These are phyloP conservation scores for Erodium texanum DNA, from an alignment of 441 rosid genomes.

Conservation along the genomic window DNA sequence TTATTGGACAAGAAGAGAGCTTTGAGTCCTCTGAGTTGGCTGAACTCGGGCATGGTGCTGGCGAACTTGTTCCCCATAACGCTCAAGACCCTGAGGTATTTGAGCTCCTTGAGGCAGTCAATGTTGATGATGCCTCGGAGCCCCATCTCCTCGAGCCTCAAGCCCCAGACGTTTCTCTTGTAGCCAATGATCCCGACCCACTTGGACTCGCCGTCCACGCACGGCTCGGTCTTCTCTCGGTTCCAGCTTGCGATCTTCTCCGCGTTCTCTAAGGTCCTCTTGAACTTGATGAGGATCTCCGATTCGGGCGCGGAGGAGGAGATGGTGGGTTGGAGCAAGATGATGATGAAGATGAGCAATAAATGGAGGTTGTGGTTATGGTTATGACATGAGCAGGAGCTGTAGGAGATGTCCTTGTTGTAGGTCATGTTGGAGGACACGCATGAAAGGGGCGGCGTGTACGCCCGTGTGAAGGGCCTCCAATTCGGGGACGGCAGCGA, in stretches of 20 bases:
- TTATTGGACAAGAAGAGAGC: conserved; percentile 65
- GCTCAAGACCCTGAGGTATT: conserved; percentile 49
- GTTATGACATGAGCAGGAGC: neutral
- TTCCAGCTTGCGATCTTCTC: conserved; percentile 39
- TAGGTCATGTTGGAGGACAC: conserved; percentile 17
- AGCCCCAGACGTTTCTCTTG: conserved; percentile 40
- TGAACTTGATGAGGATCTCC: conserved; percentile 46
- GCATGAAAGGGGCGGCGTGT: conserved; percentile 39
- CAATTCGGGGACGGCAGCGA: conserved; percentile 16
- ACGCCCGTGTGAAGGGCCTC: conserved; percentile 36
- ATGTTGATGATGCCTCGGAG: conserved; percentile 45
- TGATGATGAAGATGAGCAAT: conserved; percentile 5
- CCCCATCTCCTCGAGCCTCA: conserved; percentile 61
- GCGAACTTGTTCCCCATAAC: conserved; percentile 60
- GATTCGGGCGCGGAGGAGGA: conserved; percentile 29
- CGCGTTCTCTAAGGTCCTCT: conserved; percentile 30
- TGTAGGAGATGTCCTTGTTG: neutral
- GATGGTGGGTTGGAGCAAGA: conserved; percentile 10
- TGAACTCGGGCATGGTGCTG: conserved; percentile 55
- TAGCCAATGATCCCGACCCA: conserved; percentile 65
- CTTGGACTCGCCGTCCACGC: conserved; percentile 29
- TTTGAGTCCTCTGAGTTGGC: conserved; percentile 38
- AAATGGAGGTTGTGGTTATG: neutral
- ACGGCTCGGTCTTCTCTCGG: conserved; percentile 29
- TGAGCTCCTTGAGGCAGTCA: conserved; percentile 38